Evolutionary conservation across 305 asterid species (phyloP), one percentile per base, ranked within the genome.

Genomic region (Withania somnifera): DNA sequence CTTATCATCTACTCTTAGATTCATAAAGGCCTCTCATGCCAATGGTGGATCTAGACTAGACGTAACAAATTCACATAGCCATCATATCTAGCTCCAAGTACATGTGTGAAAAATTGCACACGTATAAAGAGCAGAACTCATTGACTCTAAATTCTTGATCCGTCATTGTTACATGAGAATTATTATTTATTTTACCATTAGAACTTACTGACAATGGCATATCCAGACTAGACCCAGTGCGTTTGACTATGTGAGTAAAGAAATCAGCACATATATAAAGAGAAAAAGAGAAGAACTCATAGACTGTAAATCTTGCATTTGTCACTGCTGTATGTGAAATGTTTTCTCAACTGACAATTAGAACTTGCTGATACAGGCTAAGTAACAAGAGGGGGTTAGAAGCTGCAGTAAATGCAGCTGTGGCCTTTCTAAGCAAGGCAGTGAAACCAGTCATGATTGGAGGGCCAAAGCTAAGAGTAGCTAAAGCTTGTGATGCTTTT

Each of bases 391-490:
- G 78, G 79, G 92, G 92, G 14, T 78, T 90, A 7, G 84, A 86
- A 77, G 94, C 91, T 34, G 95, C 94, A 15, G 95, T 87, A 40
- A 93, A 92, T 11, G 93, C 96, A 13, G 87, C 94, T 52, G 85
- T 82, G 1, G 89, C 83, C 19, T 92, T 92, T 88, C 73, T 92
- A 56, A 85, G 87, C 90, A 92, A 89, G 84, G 94, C 93, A 0
- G 92, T 92, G 85, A 92, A 92, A 24, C 94, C 94, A 2, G 92
- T 90, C 28, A 79, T 92, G 84, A 86, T 92, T 53, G 96, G 92
- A 84, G 96, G 96, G 6, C 93, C 94, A 7, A 92, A 90, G 63
- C 47, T 92, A 36, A 85, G 94, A 2, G 91, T 85, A 11, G 83
- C 96, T 8, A 89, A 90, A 71, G 92, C 96, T 6, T 58, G 83